A percentile compares a stretch with the other conserved stretches of the same genome.
Conservation (phyloP, 192 early-diverging fungal genomes). For the Spizellomyces sp. region DNA sequence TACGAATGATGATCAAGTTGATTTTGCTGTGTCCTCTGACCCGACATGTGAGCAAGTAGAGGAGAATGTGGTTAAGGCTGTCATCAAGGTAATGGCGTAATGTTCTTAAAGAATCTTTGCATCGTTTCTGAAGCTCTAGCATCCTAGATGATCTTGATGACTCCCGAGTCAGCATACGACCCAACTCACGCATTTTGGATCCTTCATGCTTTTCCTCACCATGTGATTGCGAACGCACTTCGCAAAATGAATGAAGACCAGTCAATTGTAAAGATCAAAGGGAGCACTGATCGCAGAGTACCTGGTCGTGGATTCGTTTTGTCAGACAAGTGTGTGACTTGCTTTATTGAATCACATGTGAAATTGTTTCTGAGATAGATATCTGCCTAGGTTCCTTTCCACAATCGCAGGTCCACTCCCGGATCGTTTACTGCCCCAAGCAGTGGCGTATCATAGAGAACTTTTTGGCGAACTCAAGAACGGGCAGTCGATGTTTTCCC, state of each 20-base stretch:
- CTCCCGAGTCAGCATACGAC: constrained; percentile 39
- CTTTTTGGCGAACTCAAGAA: constrained; percentile 9
- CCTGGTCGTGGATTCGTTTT: constrained; percentile 39
- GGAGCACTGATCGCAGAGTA: constrained; percentile 29
- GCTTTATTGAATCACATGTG: no score
- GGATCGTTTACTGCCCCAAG: constrained; percentile 40
- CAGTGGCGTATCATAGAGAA: background rate
- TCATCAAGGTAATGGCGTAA: constrained; percentile 22
- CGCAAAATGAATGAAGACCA: constrained; percentile 10
- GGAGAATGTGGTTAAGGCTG: constrained; percentile 16
- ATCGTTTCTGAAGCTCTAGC: background rate
- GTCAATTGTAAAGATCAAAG: constrained; percentile 34
- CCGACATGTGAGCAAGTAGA: background rate
- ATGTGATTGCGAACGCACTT: constrained; percentile 18
- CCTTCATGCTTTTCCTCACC: constrained; percentile 25
- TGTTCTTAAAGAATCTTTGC: constrained; percentile 9
- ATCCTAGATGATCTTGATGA: constrained; percentile 40
- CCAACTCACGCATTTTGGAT: constrained; percentile 34
- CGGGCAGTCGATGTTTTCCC: constrained; percentile 4
- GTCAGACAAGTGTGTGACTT: constrained; percentile 26
- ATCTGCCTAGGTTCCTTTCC: constrained; percentile 30
- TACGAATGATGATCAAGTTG: background rate
- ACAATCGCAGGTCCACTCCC: constrained; percentile 37
- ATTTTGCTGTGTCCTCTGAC: background rate
- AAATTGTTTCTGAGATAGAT: background rate